A percentile compares a stretch with the other conserved stretches of the same genome.
phyloP scores from a whole-genome alignment of 371 early-diverging fungal genomes.

The Apophysomyces variabilis region DNA sequence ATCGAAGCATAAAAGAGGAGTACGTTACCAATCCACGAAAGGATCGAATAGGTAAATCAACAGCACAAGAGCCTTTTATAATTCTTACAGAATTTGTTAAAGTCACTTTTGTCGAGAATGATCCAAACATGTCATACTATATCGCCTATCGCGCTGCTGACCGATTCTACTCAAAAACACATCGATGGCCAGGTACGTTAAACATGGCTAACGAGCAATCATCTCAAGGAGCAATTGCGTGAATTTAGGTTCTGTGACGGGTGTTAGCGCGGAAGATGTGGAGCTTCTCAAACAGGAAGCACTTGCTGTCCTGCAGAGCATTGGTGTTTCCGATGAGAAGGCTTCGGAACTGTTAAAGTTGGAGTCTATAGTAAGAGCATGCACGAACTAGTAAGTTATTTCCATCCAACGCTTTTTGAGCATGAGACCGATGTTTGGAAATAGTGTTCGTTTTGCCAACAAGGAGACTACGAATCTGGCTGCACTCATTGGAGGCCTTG shows the following conservation, averaged over 20 bases:
- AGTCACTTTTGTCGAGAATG: conserved; percentile 64
- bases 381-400: conserved; percentile 40
- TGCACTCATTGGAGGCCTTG: conserved; percentile 91
- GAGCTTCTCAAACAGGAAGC: conserved; percentile 28
- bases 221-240: too few species aligned
- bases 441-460: conserved; percentile 78
- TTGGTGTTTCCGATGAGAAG: conserved; percentile 21
- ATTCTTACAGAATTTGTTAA: not conserved
- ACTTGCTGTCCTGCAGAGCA: conserved; percentile 12
- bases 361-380: conserved; percentile 26
- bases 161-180: conserved; percentile 60
- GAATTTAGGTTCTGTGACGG: conserved; percentile 27
- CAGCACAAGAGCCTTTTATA: not conserved
- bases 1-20: conserved; percentile 64
- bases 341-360: conserved; percentile 14
- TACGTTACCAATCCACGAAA: conserved; percentile 39
- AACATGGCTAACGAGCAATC: too few species aligned
- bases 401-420: not conserved
- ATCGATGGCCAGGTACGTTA: conserved; percentile 55
- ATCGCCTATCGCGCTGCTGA: conserved; percentile 79
- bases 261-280: conserved; percentile 40
- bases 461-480: conserved; percentile 84
- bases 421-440: not conserved
- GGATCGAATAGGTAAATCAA: conserved; percentile 52
- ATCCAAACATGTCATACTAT: conserved; percentile 66